Conservation (phyloP, 1,284 basidiomycete genomes). For the Porogramme epimiltina region DNA sequence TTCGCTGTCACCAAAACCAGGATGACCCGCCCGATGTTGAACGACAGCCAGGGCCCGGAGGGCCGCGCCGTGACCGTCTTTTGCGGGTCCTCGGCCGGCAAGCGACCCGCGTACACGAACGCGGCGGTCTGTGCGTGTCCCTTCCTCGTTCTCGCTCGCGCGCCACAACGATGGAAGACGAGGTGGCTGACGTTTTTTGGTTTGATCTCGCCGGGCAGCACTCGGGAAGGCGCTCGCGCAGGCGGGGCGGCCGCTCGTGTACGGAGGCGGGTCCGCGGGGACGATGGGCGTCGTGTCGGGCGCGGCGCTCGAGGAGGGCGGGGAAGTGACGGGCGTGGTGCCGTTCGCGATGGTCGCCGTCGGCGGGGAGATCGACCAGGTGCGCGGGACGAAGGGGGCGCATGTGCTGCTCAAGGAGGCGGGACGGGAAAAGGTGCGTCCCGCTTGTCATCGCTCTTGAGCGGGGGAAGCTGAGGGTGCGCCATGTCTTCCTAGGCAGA, state of each 20-base stretch:
- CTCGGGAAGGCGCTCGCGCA: constrained; percentile 75
- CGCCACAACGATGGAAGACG: no score
- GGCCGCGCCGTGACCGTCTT: constrained; percentile 67
- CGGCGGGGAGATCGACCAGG: constrained; percentile 63
- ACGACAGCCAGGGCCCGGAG: background rate
- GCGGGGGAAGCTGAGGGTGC: no score
- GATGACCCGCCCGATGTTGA: constrained; percentile 2
- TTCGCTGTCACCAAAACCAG: constrained; percentile 11
- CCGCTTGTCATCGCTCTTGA: background rate
- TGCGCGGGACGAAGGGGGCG: constrained; percentile 21
- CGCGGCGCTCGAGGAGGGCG: constrained; percentile 67
- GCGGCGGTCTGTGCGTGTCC: constrained; percentile 69
- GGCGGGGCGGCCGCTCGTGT: constrained; percentile 71
- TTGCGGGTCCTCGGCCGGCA: constrained; percentile 77
- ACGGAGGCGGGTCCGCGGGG: constrained; percentile 84
- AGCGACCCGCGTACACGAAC: constrained; percentile 55
- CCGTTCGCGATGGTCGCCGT: constrained; percentile 74
- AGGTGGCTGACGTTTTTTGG: constrained; percentile 1
- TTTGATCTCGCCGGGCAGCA: constrained; percentile 50
- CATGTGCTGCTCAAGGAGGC: constrained; percentile 41
- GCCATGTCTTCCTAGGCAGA: constrained; percentile 40
- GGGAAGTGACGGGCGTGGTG: constrained; percentile 80
- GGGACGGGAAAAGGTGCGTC: constrained; percentile 45
- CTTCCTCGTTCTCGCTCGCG: constrained; percentile 2
- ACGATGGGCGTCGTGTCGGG: constrained; percentile 88